Percentiles rank a stretch among this genome's conserved stretches.
phyloP scores from a whole-genome alignment of 768 basidiomycete species.

The Hebeloma cylindrosporum region DNA sequence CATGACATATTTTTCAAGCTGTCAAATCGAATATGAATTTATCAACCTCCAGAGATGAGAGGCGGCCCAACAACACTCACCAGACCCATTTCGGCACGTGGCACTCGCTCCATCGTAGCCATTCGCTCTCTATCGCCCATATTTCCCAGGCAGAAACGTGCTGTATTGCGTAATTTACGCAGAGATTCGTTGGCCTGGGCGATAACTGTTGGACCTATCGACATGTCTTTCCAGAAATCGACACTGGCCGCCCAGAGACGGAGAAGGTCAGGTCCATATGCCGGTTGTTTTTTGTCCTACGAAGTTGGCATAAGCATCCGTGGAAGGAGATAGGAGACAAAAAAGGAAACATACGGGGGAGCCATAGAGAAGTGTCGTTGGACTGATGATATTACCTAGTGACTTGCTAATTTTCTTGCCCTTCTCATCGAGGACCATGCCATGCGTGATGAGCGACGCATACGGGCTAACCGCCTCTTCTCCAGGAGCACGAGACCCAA shows the following conservation, averaged over 20 bases:
- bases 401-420: constrained; percentile 99
- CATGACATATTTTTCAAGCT: constrained; percentile 88
- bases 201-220: constrained; percentile 77
- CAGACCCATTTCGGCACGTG: constrained; percentile 55
- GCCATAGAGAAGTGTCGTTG: constrained; percentile 77
- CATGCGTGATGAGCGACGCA: constrained; percentile 85
- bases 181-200: constrained; percentile 72
- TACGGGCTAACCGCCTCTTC: constrained; percentile 55
- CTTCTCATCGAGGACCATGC: constrained; percentile 89
- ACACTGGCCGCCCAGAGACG: constrained; percentile 91
- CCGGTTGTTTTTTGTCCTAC: constrained; percentile 71
- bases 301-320: constrained; percentile 27
- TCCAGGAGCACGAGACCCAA: constrained; percentile 46
- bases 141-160: constrained; percentile 85
- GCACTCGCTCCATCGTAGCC: constrained; percentile 34
- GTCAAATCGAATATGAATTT: background rate
- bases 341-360: constrained; percentile 52
- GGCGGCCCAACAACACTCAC: constrained; percentile 54
- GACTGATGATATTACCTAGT: constrained; percentile 86
- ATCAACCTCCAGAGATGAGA: background rate
- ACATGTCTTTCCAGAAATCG: constrained; percentile 87
- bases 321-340: background rate
- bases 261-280: constrained; percentile 83
- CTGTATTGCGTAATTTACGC: constrained; percentile 83
- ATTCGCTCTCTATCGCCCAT: constrained; percentile 42